phyloP scores from a whole-genome alignment of 108 stramenopile species.

The Conticribra weissflogii region DNA sequence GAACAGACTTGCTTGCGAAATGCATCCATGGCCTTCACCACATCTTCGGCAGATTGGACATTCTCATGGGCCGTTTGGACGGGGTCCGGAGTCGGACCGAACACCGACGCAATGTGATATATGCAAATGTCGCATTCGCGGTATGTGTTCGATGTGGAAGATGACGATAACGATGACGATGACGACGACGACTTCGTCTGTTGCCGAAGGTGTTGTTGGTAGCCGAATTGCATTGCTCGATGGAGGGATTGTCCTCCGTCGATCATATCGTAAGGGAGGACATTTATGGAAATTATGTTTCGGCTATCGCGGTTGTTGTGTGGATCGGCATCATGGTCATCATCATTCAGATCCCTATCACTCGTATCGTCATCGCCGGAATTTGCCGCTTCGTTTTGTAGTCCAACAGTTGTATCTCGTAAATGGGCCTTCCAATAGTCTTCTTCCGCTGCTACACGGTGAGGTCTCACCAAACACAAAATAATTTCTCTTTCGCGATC shows the following conservation, averaged over 20 bases:
- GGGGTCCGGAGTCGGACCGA: conserved; percentile 82
- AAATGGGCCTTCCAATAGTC: conserved; percentile 63
- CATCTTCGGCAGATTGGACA: conserved; percentile 74
- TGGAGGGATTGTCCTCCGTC: conserved; percentile 66
- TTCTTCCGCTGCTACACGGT: conserved; percentile 57
- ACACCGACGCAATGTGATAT: conserved; percentile 83
- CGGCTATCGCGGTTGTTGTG: too few relatives aligned
- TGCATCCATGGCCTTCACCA: conserved; percentile 50
- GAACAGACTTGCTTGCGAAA: background rate
- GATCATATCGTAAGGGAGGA: conserved; percentile 83
- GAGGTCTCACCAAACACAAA: conserved; percentile 68
- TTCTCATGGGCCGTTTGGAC: conserved; percentile 77
- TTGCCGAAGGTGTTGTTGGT: conserved; percentile 11
- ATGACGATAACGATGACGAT: too few relatives aligned
- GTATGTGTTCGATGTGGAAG: too few relatives aligned
- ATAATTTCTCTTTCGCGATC: conserved; percentile 24
- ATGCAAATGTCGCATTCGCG: conserved; percentile 57
- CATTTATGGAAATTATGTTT: conserved; percentile 23
- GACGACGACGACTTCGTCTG: background rate
- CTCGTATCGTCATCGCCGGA: background rate
- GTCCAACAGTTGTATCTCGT: background rate
- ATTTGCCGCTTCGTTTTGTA: background rate
- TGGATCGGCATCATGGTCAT: background rate
- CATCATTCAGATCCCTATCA: background rate
- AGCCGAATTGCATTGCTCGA: conserved; percentile 43